phyloP scores from a whole-genome alignment of 345 rosid genomes.

The Eucalyptus regnans region DNA sequence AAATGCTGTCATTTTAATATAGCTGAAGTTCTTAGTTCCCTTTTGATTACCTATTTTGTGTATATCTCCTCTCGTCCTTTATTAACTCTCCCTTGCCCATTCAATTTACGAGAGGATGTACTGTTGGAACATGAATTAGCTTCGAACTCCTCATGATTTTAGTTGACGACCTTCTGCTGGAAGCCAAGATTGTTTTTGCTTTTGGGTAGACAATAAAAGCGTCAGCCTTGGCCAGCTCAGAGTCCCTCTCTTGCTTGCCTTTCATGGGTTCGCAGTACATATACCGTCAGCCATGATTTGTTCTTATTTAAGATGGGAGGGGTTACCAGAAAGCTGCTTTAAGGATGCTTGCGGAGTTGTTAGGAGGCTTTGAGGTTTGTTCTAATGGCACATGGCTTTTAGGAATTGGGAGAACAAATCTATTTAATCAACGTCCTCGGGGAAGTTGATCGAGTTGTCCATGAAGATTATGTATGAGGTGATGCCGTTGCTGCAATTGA shows the following conservation, averaged over 20 bases:
- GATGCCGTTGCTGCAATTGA: constrained; percentile 56
- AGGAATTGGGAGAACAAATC: background rate
- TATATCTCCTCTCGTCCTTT: background rate
- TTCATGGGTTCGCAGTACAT: background rate
- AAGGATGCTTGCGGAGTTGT: background rate
- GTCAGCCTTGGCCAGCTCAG: background rate
- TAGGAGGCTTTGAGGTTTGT: background rate
- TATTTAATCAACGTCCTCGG: constrained; percentile 37
- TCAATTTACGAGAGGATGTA: background rate
- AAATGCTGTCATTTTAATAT: background rate
- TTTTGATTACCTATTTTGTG: background rate
- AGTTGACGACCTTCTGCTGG: background rate
- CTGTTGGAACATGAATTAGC: background rate
- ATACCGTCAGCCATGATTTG: background rate
- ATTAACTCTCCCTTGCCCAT: background rate
- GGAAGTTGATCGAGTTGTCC: constrained; percentile 79
- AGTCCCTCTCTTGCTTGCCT: background rate
- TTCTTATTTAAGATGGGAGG: background rate
- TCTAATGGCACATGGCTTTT: background rate
- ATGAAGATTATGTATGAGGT: constrained; percentile 75
- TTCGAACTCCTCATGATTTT: background rate
- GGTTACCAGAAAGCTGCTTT: background rate
- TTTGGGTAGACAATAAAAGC: background rate
- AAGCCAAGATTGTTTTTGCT: background rate
- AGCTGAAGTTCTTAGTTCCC: background rate